These are phyloP conservation scores for Ophiognomonia clavigignenti-juglandacearum DNA, from an alignment of 2,329 filamentous ascomycete species.

Conservation along the genomic window DNA sequence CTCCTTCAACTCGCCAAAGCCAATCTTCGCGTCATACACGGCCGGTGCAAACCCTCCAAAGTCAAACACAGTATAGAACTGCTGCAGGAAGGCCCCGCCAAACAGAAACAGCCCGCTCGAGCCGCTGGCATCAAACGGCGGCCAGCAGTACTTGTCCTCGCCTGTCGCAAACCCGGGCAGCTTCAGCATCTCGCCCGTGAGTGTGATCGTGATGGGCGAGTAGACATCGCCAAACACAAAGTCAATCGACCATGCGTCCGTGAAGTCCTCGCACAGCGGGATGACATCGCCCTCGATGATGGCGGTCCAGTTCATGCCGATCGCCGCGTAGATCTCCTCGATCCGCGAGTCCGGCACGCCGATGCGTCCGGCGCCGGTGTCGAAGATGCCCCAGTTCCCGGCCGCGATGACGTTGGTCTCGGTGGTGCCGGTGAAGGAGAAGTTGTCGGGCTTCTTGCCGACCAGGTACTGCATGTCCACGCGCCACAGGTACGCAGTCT, in stretches of 20 bases:
- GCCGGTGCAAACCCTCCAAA: slow-evolving; percentile 20
- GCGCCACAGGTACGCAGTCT: slow-evolving; percentile 29
- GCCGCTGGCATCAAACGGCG: slow-evolving; percentile 26
- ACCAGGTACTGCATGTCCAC: slow-evolving; percentile 18
- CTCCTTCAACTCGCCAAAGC: slow-evolving; percentile 8
- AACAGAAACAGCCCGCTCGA: slow-evolving; percentile 24
- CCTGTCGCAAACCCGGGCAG: slow-evolving; percentile 27
- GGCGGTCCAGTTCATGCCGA: slow-evolving; percentile 31
- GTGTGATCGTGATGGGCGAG: slow-evolving; percentile 18
- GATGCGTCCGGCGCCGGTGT: slow-evolving; percentile 27
- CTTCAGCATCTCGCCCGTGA: slow-evolving; percentile 28
- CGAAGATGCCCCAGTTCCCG: slow-evolving; percentile 23
- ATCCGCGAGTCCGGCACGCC: slow-evolving; percentile 22
- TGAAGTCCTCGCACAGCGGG: slow-evolving; percentile 32
- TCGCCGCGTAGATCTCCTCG: slow-evolving; percentile 25
- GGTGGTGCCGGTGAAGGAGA: slow-evolving; percentile 4
- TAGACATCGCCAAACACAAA: slow-evolving; percentile 18
- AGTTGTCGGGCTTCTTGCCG: slow-evolving; percentile 8
- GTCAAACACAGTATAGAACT: slow-evolving; percentile 30
- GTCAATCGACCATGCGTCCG: slow-evolving; percentile 28
- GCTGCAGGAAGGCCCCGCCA: slow-evolving; percentile 24
- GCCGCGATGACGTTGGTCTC: background rate
- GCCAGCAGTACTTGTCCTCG: slow-evolving; percentile 29
- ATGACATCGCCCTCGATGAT: slow-evolving; percentile 24
- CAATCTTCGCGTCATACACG: slow-evolving; percentile 4